A percentile compares a stretch with the other conserved stretches of the same genome.
These are phyloP conservation scores for Ramalina intermedia DNA, from an alignment of 495 filamentous ascomycete species.

Conservation along the genomic window DNA sequence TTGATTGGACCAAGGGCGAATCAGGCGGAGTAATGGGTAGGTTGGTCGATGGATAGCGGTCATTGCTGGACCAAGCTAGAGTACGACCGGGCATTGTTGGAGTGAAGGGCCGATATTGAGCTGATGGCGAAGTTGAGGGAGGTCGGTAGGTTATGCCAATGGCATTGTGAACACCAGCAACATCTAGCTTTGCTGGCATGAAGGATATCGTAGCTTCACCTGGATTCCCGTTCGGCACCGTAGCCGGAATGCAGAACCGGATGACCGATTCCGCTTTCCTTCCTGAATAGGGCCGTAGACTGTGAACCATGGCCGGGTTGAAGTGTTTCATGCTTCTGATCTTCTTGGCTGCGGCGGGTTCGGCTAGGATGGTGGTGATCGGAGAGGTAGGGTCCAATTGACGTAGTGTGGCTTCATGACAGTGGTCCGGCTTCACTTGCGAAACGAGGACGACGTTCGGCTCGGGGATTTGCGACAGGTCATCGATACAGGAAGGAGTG, in stretches of 20 bases:
- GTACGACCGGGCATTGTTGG: slow-evolving; percentile 15
- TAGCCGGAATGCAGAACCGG: slow-evolving; percentile 32
- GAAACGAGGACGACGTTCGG: slow-evolving; percentile 54
- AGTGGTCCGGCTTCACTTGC: slow-evolving; percentile 60
- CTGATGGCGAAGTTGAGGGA: slow-evolving; percentile 20
- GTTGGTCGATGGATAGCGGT: neutral
- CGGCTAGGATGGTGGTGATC: slow-evolving; percentile 48
- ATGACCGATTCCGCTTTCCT: slow-evolving; percentile 28
- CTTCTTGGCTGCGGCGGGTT: slow-evolving; percentile 42
- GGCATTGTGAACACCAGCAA: slow-evolving; percentile 47
- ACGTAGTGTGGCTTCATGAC: slow-evolving; percentile 49
- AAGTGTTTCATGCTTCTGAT: slow-evolving; percentile 56
- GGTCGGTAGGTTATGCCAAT: slow-evolving; percentile 58
- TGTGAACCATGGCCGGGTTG: slow-evolving; percentile 33
- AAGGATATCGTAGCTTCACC: slow-evolving; percentile 54
- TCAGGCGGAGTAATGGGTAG: slow-evolving; percentile 14
- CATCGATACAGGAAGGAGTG: slow-evolving; percentile 38
- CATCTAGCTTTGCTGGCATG: slow-evolving; percentile 44
- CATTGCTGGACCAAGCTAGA: neutral
- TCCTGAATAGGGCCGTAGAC: slow-evolving; percentile 35
- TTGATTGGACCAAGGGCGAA: slow-evolving; percentile 7
- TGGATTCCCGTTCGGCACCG: slow-evolving; percentile 26
- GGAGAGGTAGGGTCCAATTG: slow-evolving; percentile 38
- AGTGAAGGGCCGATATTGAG: slow-evolving; percentile 17
- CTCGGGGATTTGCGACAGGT: slow-evolving; percentile 42